Evolutionary conservation across 1,284 basidiomycete genomes (phyloP), one percentile per base, ranked within the genome.

Genomic region (Boletus sp.): DNA sequence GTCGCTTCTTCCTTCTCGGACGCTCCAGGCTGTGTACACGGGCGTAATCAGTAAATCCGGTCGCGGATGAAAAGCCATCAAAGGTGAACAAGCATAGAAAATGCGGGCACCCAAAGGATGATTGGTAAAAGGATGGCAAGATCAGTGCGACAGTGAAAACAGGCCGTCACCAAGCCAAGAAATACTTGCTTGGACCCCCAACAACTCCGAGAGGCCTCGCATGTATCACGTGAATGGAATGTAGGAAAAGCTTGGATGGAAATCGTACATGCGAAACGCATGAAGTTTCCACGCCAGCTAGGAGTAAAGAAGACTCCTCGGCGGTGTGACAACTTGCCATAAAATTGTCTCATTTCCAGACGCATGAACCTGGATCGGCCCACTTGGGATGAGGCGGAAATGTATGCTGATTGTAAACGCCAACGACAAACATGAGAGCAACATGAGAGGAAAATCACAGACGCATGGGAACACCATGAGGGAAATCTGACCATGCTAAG

Each of bases 41-140:
- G n/a, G 9, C 5, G 6, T 4, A 16, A 60, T 60, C 34, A 64
- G 44, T 32, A 1, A 42, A 38, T 26, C 20, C 16, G 19, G 26
- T 42, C 25, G 1, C 14, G 4, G n/a, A 34, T n/a, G 25, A 39
- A 19, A 40, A 27, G 17, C 7, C n/a, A 32, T 27, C 34, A 42
- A 27, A 35, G n/a, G 3, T 14, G 27, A 39, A 27, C 10, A 5
- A 41, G 30, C 10, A 26, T 25, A 13, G 5, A 32, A 54, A 9
- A 8, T 14, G 17, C 5, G 23, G 23, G 25, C 6, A 22, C 12
- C 23, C 43, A n/a, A 29, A 5, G 27, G 17, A 48, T 20, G 27
- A 9, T 23, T 22, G 8, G 8, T 14, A n/a, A n/a, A n/a, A n/a
- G n/a, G n/a, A n/a, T 7, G 29, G 29, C 29, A 30, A 30, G 14